phyloP scores from a whole-genome alignment of 2,329 filamentous ascomycete genomes.

The Stenocarpella maydis region DNA sequence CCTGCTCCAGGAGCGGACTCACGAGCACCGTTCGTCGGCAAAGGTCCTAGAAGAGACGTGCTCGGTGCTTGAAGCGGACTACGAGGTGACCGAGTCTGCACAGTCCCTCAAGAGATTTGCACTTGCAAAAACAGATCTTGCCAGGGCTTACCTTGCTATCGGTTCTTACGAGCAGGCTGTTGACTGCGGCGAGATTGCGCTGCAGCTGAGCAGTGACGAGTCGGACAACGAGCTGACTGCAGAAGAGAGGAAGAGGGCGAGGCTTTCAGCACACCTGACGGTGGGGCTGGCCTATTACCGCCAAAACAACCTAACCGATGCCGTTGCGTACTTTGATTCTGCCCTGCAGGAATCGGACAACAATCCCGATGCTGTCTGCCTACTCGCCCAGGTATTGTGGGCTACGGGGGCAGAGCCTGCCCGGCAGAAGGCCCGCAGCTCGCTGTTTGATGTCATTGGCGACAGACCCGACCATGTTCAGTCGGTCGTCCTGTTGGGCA shows the following conservation, averaged over 20 bases:
- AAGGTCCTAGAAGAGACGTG: conserved; percentile 72
- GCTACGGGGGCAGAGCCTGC: conserved; percentile 81
- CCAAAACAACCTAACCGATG: conserved; percentile 68
- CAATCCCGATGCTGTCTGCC: conserved; percentile 84
- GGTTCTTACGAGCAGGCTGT: conserved; percentile 72
- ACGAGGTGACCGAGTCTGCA: conserved; percentile 82
- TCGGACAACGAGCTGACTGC: conserved; percentile 70
- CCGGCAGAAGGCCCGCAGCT: conserved; percentile 77
- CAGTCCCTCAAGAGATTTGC: conserved; percentile 79
- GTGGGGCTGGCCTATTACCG: conserved; percentile 86
- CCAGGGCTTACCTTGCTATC: conserved; percentile 80
- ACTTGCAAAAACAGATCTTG: conserved; percentile 85
- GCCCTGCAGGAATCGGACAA: conserved; percentile 79
- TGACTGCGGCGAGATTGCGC: conserved; percentile 81
- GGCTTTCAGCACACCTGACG: conserved; percentile 86
- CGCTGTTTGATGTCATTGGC: conserved; percentile 83
- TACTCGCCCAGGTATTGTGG: conserved; percentile 93
- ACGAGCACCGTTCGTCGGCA: conserved; percentile 72
- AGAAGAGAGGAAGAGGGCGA: conserved; percentile 72
- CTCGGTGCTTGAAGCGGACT: conserved; percentile 76
- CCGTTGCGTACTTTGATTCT: conserved; percentile 80
- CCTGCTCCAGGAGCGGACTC: conserved; percentile 82
- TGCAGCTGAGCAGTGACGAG: conserved; percentile 80
- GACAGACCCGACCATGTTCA: conserved; percentile 77
- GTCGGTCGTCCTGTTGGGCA: conserved; percentile 81